These are phyloP conservation scores for Selenicereus undatus DNA, from an alignment of 148 eudicot genomes.

Conservation along the genomic window DNA sequence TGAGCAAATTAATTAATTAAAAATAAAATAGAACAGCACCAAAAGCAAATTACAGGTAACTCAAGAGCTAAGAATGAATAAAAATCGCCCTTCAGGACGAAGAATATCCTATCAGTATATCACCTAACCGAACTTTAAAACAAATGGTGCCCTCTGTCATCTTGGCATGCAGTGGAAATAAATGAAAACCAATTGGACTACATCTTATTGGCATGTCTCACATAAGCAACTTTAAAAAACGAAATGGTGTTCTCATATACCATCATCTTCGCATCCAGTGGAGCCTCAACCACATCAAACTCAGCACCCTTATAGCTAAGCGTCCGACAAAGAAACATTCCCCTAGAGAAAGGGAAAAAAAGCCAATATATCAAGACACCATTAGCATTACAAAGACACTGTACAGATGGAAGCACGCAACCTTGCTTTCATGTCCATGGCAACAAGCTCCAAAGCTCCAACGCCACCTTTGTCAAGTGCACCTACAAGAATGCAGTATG, in stretches of 20 bases:
- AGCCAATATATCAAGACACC: neutral
- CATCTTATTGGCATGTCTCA: neutral
- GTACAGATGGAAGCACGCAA: slow-evolving; percentile 20
- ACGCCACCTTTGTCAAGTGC: slow-evolving; percentile 95
- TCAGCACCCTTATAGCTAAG: slow-evolving; percentile 95
- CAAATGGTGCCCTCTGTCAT: slow-evolving; percentile 35
- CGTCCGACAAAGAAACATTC: slow-evolving; percentile 97
- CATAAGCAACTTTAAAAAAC: neutral
- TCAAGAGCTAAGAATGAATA: neutral
- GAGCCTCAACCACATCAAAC: slow-evolving; percentile 92
- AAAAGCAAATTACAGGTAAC: neutral
- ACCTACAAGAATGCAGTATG: slow-evolving; percentile 39
- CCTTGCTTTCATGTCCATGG: slow-evolving; percentile 99
- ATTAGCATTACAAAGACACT: slow-evolving; percentile 6
- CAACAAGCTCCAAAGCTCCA: slow-evolving; percentile 99
- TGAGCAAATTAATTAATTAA: slow-evolving; percentile 3
- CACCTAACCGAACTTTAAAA: neutral
- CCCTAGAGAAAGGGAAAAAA: slow-evolving; percentile 43
- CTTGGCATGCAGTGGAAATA: slow-evolving; percentile 49
- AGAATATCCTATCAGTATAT: neutral
- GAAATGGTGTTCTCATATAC: slow-evolving; percentile 25
- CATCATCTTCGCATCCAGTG: slow-evolving; percentile 75
- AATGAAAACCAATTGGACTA: neutral
- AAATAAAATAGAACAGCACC: neutral
- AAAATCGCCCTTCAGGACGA: neutral